Percentiles rank a stretch among this genome's conserved stretches.
Conservation (phyloP, 768 basidiomycete genomes). For the Lentinula detonsa region DNA sequence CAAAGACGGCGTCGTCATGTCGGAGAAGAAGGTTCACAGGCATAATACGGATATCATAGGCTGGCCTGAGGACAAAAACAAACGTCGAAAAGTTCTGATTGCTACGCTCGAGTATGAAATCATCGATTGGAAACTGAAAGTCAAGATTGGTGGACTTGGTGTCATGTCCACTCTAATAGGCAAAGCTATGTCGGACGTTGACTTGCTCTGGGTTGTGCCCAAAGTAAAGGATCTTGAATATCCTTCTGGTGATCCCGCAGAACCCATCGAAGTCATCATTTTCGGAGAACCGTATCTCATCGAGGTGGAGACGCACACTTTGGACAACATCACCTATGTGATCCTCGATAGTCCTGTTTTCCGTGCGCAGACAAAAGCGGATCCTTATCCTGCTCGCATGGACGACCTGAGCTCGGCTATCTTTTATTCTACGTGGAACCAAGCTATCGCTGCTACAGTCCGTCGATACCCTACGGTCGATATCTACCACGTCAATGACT, state of each 20-base stretch:
- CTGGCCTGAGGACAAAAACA: constrained; percentile 92
- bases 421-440: constrained; percentile 98
- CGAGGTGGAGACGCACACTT: constrained; percentile 87
- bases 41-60: constrained; percentile 73
- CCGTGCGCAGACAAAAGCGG: constrained; percentile 93
- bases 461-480: constrained; percentile 83
- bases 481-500: constrained; percentile 95
- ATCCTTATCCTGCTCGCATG: constrained; percentile 96
- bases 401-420: constrained; percentile 95
- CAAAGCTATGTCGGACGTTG: constrained; percentile 96
- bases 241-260: constrained; percentile 84
- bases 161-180: constrained; percentile 98
- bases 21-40: constrained; percentile 71
- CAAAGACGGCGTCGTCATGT: constrained; percentile 56
- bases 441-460: constrained; percentile 90
- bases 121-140: constrained; percentile 96
- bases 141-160: constrained; percentile 96
- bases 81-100: constrained; percentile 88
- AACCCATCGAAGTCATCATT: constrained; percentile 94
- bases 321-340: constrained; percentile 95
- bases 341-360: constrained; percentile 94
- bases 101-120: constrained; percentile 94
- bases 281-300: constrained; percentile 95
- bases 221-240: constrained; percentile 96
- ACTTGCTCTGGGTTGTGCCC: constrained; percentile 89